Conservation (phyloP, 106 monocot species). For the Allium sativum region DNA sequence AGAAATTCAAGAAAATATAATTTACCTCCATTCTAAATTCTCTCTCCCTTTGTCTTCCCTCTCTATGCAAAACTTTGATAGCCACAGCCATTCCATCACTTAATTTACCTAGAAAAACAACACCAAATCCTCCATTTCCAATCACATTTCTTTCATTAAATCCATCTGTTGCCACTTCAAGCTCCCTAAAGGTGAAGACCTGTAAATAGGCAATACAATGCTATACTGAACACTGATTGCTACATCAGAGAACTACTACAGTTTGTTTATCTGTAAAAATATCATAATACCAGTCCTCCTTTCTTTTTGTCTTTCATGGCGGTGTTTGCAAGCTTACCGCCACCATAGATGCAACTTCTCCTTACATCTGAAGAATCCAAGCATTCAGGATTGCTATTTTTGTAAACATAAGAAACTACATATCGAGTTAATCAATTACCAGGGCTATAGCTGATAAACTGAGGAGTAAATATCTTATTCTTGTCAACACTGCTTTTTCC, state of each 20-base stretch:
- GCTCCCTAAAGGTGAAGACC: conserved; percentile 86
- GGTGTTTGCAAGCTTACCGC: conserved; percentile 8
- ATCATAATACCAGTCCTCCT: conserved; percentile 9
- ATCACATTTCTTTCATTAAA: conserved; percentile 56
- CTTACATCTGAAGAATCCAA: conserved; percentile 6
- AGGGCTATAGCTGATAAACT: conserved; percentile 6
- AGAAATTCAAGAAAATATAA: background rate
- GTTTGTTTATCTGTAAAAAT: too few relatives aligned
- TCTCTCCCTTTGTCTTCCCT: conserved; percentile 63
- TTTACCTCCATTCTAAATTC: conserved; percentile 90
- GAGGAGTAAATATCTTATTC: conserved; percentile 3
- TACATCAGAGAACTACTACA: too few relatives aligned
- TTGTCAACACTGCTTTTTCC: conserved; percentile 5
- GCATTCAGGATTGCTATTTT: background rate
- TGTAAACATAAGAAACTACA: background rate
- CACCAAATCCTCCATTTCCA: conserved; percentile 58
- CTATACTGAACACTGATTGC: too few relatives aligned
- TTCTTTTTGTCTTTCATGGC: conserved; percentile 11
- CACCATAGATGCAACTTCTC: conserved; percentile 40
- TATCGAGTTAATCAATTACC: background rate
- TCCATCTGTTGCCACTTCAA: conserved; percentile 67
- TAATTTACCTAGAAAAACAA: conserved; percentile 47
- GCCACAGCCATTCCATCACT: conserved; percentile 55
- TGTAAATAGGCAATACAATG: conserved; percentile 8
- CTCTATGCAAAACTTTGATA: conserved; percentile 58